Evolutionary conservation across 345 rosid species (phyloP), one percentile per base, ranked within the genome.

Genomic region (Mallotus nudiflorus): DNA sequence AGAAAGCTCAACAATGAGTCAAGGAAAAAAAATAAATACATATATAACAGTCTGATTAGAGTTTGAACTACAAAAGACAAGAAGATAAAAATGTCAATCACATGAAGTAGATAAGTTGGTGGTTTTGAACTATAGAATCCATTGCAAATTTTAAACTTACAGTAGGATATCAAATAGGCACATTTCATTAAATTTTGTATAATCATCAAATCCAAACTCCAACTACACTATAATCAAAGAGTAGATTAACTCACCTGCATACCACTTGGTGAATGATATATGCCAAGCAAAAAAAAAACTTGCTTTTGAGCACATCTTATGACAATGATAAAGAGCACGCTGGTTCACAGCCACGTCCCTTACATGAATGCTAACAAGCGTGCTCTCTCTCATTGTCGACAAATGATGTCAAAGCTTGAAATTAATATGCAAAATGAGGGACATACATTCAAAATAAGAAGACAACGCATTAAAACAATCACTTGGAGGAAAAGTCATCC

Each of bases 241-340:
- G 46, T 42, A 10, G 29, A 10, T 6, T 29, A n/a, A 33, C 29
- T 33, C 48, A 37, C 35, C 62, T 35, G 33, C 51, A 35, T 39
- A 31, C 6, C 13, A n/a, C 22, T 13, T 22, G 6, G 50, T 19
- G 12, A 37, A 9, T 22, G 42, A 52, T 35, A n/a, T 33, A 45
- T 4, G 13, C 13, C 18, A n/a, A n/a, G 24, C 24, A 31, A 2
- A 14, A 45, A 28, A 7, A 31, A 20, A 27, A 42, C 73, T 39
- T 12, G 42, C 45, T 42, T n/a, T 58, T 58, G 73, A 58, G 18
- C 24, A 28, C 24, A 52, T 54, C 35, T 51, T 29, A 50, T 74
- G 78, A 74, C 72, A 67, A 74, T 64, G 73, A 54, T 35, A 74
- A 69, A 62, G 64, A 74, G 78, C 78, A 74, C 78, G 68, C 78